Conservation (phyloP, 1,284 basidiomycete genomes). For the Flammula alnicola region DNA sequence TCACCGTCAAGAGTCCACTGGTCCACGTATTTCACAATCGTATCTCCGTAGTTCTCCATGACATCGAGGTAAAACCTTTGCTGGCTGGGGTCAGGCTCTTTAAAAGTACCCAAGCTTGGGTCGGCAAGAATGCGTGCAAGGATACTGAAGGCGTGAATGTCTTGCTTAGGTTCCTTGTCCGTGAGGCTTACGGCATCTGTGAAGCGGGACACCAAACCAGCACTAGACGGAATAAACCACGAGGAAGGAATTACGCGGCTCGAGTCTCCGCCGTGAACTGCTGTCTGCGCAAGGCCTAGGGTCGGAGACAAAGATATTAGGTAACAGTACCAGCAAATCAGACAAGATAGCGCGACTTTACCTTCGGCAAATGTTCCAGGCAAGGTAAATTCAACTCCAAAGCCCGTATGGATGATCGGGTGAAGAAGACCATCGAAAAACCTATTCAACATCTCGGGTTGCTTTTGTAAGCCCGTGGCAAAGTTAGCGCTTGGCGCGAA, state of each 20-base stretch:
- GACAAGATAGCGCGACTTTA: too few relatives aligned
- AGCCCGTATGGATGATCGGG: constrained; percentile 62
- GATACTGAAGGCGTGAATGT: constrained; percentile 42
- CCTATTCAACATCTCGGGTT: constrained; percentile 61
- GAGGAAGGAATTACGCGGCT: background rate
- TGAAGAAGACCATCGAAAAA: constrained; percentile 59
- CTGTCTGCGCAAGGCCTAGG: constrained; percentile 41
- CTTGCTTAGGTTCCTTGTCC: constrained; percentile 19
- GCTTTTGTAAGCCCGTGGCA: constrained; percentile 30
- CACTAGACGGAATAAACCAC: background rate
- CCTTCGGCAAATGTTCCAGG: constrained; percentile 63
- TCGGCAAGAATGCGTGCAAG: constrained; percentile 31
- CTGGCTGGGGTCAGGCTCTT: constrained; percentile 16
- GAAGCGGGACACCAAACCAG: background rate
- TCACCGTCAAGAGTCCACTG: constrained; percentile 51
- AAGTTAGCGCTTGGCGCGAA: constrained; percentile 55
- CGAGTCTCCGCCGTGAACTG: constrained; percentile 31
- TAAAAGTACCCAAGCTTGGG: background rate
- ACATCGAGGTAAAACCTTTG: constrained; percentile 24
- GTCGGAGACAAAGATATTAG: background rate
- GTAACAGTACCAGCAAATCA: constrained; percentile 1
- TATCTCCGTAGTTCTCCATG: constrained; percentile 35
- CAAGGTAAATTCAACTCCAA: constrained; percentile 62
- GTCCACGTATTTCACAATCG: constrained; percentile 44
- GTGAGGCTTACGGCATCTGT: background rate